Percentiles rank a stretch among this genome's conserved stretches.
These are phyloP conservation scores for Ceratocystis eucalypticola DNA, from an alignment of 2,329 filamentous ascomycete genomes.

Conservation along the genomic window DNA sequence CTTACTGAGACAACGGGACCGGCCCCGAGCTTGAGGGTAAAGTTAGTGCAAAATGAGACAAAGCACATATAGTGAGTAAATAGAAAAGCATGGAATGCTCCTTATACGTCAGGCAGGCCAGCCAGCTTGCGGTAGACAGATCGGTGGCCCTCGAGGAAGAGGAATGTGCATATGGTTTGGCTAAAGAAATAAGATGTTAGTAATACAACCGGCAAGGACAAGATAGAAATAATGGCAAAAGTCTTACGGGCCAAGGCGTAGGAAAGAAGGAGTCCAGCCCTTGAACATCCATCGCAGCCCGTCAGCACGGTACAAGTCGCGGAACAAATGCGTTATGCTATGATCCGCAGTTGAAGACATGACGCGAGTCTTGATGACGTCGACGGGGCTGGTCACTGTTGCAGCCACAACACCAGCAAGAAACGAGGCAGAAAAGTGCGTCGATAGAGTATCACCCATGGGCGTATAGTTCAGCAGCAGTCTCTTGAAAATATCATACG, in stretches of 20 bases:
- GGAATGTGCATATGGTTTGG: slow-evolving; percentile 75
- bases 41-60: slow-evolving; percentile 22
- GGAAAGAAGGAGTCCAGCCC: slow-evolving; percentile 71
- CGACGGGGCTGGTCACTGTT: slow-evolving; percentile 70
- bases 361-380: slow-evolving; percentile 78
- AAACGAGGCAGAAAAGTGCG: slow-evolving; percentile 66
- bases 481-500: slow-evolving; percentile 71
- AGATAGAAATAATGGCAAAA: background rate
- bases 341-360: slow-evolving; percentile 52
- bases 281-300: slow-evolving; percentile 76
- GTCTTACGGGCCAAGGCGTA: slow-evolving; percentile 49
- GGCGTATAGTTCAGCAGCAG: slow-evolving; percentile 52
- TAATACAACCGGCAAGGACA: background rate
- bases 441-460: slow-evolving; percentile 55
- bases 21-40: background rate
- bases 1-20: slow-evolving; percentile 1
- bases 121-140: slow-evolving; percentile 52
- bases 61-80: slow-evolving; percentile 22
- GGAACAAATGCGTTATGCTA: slow-evolving; percentile 45
- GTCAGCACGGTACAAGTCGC: slow-evolving; percentile 55
- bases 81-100: slow-evolving; percentile 15
- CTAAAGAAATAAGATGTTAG: slow-evolving; percentile 25
- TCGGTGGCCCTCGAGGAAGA: slow-evolving; percentile 80
- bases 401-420: slow-evolving; percentile 72
- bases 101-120: slow-evolving; percentile 28